Evolutionary conservation across 2,329 filamentous ascomycete genomes (phyloP), one percentile per base, ranked within the genome.

Genomic region (Furcasterigmium sp.): DNA sequence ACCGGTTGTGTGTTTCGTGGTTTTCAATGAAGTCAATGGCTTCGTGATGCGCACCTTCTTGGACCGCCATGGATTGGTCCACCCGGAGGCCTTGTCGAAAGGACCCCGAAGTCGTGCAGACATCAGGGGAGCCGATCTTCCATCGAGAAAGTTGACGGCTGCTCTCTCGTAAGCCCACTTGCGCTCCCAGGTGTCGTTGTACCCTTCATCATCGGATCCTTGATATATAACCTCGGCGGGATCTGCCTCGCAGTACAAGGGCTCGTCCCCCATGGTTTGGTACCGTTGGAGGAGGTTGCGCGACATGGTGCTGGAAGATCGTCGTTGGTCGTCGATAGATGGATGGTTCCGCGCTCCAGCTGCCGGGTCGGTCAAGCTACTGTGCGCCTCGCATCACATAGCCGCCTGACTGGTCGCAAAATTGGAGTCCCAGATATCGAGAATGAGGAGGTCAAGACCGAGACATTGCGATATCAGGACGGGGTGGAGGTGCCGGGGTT

Each of bases 31-130:
- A 11, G 23, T 7, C 11, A 26, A 7, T 7, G 23, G 23, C 23
- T 26, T 26, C 11, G 23, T 26, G 23, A 26, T 26, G 23, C 23
- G 23, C 7, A 11, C 23, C 7, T 11, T 47, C 23, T 45, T 56
- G 9, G 67, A 64, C 34, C 59, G 54, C 76, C 76, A 79, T 13
- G 76, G 76, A 48, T 78, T 77, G 25, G 57, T 53, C 75, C 75
- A 80, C 18, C 71, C 71, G 2, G 60, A 66, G 32, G 62, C 54
- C 43, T 53, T 58, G 36, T 73, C 68, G 50, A 87, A 84, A 0
- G 84, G 84, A 1, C 84, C 84, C 46, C 64, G 71, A 3, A 87
- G 64, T 6, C 64, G 61, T 7, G 84, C 76, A 11, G 84, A 84
- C 3, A 82, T 57, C 3, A 90, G 67, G 19, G 75, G 54, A 0